Conservation (phyloP, 176 grass and related monocot genomes). For the Lolium perenne region DNA sequence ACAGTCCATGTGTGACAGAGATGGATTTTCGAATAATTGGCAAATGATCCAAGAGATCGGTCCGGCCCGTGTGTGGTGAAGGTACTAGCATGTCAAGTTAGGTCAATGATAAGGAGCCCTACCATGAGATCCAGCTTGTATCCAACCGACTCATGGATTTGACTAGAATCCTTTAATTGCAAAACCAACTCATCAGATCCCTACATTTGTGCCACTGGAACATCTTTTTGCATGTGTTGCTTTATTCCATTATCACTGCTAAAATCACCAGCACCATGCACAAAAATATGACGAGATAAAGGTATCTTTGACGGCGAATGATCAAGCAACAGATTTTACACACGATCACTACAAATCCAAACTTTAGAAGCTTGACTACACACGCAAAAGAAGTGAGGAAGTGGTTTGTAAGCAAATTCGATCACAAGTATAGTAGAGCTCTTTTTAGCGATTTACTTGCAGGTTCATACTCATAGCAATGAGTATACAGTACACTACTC, state of each 20-base stretch:
- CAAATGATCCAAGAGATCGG: constrained; percentile 10
- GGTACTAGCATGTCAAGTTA: constrained; percentile 41
- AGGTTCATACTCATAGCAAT: neutral
- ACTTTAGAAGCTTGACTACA: neutral
- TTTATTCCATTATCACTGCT: neutral
- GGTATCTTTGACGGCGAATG: neutral
- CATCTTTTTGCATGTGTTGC: neutral
- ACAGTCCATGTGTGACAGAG: constrained; percentile 7
- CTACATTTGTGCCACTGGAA: neutral
- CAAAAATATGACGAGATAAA: neutral
- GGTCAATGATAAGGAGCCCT: constrained; percentile 52
- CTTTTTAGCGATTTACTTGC: neutral
- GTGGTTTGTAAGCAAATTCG: neutral
- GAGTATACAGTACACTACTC: neutral
- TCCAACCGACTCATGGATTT: constrained; percentile 18
- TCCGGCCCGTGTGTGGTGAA: constrained; percentile 20
- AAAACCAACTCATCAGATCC: neutral
- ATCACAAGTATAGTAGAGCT: neutral
- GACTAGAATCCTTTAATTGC: constrained; percentile 13
- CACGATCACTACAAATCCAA: neutral
- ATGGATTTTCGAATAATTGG: constrained; percentile 2
- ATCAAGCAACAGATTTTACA: neutral
- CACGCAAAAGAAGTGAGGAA: neutral
- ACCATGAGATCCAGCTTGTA: constrained; percentile 54
- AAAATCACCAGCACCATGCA: neutral